Base-by-base conservation (phyloP, 2,329 filamentous ascomycete species). In the Helotiales sp. region DNA sequence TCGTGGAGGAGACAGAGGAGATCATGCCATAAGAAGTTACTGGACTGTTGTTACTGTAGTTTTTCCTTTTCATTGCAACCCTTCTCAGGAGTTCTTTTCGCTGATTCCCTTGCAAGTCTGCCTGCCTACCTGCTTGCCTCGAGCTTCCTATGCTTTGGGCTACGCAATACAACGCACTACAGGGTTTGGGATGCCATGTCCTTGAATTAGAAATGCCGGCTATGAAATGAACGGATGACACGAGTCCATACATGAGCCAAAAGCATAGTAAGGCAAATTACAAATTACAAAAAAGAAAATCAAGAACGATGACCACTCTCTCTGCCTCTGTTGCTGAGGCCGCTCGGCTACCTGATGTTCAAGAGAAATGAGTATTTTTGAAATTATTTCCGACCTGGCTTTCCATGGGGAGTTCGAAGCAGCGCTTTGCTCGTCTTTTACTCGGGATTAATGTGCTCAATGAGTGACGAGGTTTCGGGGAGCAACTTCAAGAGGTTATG, bases 1-100 rank as follows among this genome's bases (percentile, higher is more conserved):
- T 91, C 74, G 81, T 92, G 70, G 90, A 87, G 74, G 94, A 97
- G 82, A 91, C 85, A 66, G 96, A 98, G 85, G 96, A 98, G 82
- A 84, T 92, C 64, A 70, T 78, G 66, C 40, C 69, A 26, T 74
- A 61, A 74, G 61, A 30, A 43, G 28, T 17, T 22, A 26, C 43
- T 43, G 45, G 34, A 17, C 60, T 43, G 43, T 43, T 55, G n/a
- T 26, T 63, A 58, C 20, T 63, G 60, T 66, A 66, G 50, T 58
- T 37, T 62, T 50, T 62, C 24, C 40, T n/a, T 62, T 37, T 34
- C 15, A 49, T 66, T 58, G 52, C 49, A 20, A 45, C 30, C 30
- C 22, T 63, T 63, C 47, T 30, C 59, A 52, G 61, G 47, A 40
- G 61, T 63, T 55, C 20, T 34, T 52, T 61, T 49, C 34, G 58